Base-by-base conservation (phyloP, 805 yeast species). In the Ogataea saltuana region DNA sequence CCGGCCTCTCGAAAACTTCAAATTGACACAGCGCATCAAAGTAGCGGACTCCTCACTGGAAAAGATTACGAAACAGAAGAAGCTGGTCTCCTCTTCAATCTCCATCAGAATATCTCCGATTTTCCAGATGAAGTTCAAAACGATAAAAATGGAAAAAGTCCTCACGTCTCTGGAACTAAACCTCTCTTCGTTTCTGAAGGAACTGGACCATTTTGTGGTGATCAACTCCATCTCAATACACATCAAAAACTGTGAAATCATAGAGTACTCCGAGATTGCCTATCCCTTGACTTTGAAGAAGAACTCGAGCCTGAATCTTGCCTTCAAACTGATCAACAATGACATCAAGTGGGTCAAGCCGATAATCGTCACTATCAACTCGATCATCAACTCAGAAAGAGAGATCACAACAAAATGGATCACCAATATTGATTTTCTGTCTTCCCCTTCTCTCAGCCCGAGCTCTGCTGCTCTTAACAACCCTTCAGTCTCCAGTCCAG, bases 371-470 rank as follows among this genome's bases (percentile, higher is more conserved):
- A 46, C 48, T 1, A 56, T 61, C 3, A 38, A 44, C 13, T 51
- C 63, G 8, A 46, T 39, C 1, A 41, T 61, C 7, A 53, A 55
- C 31, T 41, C 43, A 4, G 41, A 51, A 4, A 45, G 50, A 16
- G 31, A 51, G 6, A 50, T 65, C 11, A 45, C 46, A 4, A 68
- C 72, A 1, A 58, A 55, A 26, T 70, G 74, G 74, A 56, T 59
- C 5, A 68, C 74, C 3, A 60, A 60, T 22, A 60, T 70, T 8
- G 72, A 62, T 44, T 56, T 62, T n/a, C 50, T 50, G 18, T 29
- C 46, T 10, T 18, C 52, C 5, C 42, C 48, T 12, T 9, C 39
- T 6, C n/a, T 40, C 25, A 51, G 26, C 10, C 43, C 15, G 13
- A 30, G 23, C 10, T 41, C 41, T 25, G 33, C 19, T 36, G 40